A percentile compares a stretch with the other conserved stretches of the same genome.
Conservation (phyloP, 2,329 filamentous ascomycete genomes). For the Zarea fungicola region DNA sequence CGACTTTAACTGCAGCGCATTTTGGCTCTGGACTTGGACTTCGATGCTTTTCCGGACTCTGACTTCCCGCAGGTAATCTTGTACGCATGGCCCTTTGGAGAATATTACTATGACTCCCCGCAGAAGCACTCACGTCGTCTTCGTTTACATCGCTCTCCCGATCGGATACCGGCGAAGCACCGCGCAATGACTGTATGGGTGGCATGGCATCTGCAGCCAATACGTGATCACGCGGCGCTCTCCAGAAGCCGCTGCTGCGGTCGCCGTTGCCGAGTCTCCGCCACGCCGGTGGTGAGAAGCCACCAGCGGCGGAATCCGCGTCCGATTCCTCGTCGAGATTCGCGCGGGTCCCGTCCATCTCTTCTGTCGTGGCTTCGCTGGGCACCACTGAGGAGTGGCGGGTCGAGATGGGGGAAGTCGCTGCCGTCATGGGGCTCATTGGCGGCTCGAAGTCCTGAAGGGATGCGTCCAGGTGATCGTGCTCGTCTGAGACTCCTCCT, state of each 20-base stretch:
- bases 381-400: slow-evolving; percentile 27
- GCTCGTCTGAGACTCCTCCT: slow-evolving; percentile 26
- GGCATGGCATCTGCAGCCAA: slow-evolving; percentile 44
- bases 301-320: slow-evolving; percentile 42
- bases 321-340: slow-evolving; percentile 39
- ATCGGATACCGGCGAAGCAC: not conserved
- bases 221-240: slow-evolving; percentile 43
- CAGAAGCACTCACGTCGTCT: slow-evolving; percentile 27
- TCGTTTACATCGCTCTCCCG: slow-evolving; percentile 18
- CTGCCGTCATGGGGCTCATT: slow-evolving; percentile 26
- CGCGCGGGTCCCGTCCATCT: slow-evolving; percentile 15
- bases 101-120: slow-evolving; percentile 20
- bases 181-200: slow-evolving; percentile 15
- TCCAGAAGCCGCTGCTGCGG: slow-evolving; percentile 57
- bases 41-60: slow-evolving; percentile 49
- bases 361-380: slow-evolving; percentile 31
- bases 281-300: slow-evolving; percentile 58
- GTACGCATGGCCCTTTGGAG: slow-evolving; percentile 50
- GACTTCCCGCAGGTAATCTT: slow-evolving; percentile 49
- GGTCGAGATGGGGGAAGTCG: slow-evolving; percentile 16
- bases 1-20: slow-evolving; percentile 34
- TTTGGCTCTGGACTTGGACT: slow-evolving; percentile 38
- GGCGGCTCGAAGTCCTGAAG: slow-evolving; percentile 51
- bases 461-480: slow-evolving; percentile 45
- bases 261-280: slow-evolving; percentile 55